These are phyloP conservation scores for Ormosia semicastrata DNA, from an alignment of 306 rosid genomes.

Conservation along the genomic window DNA sequence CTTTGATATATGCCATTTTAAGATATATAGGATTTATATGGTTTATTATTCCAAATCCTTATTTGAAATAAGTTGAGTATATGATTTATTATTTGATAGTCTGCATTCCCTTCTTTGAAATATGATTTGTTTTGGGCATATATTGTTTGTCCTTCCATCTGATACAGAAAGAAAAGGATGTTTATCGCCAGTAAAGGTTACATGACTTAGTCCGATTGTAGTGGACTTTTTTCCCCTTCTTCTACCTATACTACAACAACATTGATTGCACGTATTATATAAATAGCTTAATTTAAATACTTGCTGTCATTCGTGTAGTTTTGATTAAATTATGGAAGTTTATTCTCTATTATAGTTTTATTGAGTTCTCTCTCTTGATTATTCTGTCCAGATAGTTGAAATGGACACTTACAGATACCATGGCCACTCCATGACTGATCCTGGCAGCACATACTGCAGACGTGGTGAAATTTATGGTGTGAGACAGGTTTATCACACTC, in stretches of 20 bases:
- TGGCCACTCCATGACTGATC: slow-evolving; percentile 99
- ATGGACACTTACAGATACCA: slow-evolving; percentile 98
- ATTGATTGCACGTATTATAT: neutral
- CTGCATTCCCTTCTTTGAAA: neutral
- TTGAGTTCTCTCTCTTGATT: slow-evolving; percentile 19
- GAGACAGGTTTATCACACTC: slow-evolving; percentile 64
- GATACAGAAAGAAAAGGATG: neutral
- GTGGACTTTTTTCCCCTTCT: neutral
- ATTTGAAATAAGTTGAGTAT: neutral
- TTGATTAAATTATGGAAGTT: slow-evolving; percentile 14
- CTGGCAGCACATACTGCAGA: slow-evolving; percentile 94
- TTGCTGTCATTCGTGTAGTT: neutral
- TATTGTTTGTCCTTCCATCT: neutral
- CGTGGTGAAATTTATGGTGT: slow-evolving; percentile 95
- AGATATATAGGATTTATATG: too few species aligned
- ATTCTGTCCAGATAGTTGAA: slow-evolving; percentile 82
- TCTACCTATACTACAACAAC: neutral
- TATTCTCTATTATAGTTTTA: neutral
- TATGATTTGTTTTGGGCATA: neutral
- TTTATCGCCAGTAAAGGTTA: neutral
- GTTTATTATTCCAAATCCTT: neutral
- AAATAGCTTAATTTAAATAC: slow-evolving; percentile 4
- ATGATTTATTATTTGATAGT: neutral
- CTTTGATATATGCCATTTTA: too few species aligned
- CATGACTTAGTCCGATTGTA: neutral